A percentile compares a stretch with the other conserved stretches of the same genome.
These are phyloP conservation scores for Penicillium sp. DNA, from an alignment of 2,329 filamentous ascomycete genomes.

Conservation along the genomic window DNA sequence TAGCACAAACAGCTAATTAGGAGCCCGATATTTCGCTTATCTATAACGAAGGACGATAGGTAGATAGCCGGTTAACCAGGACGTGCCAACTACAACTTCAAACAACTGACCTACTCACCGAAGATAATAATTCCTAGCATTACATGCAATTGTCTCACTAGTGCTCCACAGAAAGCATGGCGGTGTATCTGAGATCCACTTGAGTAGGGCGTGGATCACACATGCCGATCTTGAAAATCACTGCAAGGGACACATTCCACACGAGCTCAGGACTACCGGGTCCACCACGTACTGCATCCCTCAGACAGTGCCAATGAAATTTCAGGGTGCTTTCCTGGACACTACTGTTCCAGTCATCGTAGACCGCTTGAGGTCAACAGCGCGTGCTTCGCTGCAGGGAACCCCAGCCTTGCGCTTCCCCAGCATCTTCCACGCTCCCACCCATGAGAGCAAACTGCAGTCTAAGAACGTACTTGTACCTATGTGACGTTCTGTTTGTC, in stretches of 20 bases:
- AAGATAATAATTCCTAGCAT: background rate
- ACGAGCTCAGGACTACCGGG: background rate
- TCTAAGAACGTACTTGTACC: background rate
- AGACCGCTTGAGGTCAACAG: background rate
- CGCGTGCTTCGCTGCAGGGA: background rate
- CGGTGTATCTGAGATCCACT: background rate
- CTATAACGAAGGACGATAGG: background rate
- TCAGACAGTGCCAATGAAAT: background rate
- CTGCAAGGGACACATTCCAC: slow-evolving; percentile 1
- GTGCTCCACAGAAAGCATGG: background rate
- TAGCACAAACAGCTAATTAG: background rate
- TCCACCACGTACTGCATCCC: background rate
- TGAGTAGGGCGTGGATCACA: background rate
- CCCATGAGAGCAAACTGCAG: background rate
- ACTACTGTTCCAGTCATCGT: background rate
- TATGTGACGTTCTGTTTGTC: background rate
- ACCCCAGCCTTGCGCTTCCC: background rate
- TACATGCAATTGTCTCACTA: background rate
- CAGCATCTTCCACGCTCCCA: background rate
- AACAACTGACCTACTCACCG: background rate
- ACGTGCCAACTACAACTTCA: background rate
- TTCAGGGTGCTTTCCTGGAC: too few relatives aligned
- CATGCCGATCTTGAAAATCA: background rate
- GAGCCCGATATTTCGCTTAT: background rate
- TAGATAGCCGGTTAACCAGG: background rate